These are phyloP conservation scores for Wakefieldia striispora DNA, from an alignment of 768 basidiomycete species.

Conservation along the genomic window DNA sequence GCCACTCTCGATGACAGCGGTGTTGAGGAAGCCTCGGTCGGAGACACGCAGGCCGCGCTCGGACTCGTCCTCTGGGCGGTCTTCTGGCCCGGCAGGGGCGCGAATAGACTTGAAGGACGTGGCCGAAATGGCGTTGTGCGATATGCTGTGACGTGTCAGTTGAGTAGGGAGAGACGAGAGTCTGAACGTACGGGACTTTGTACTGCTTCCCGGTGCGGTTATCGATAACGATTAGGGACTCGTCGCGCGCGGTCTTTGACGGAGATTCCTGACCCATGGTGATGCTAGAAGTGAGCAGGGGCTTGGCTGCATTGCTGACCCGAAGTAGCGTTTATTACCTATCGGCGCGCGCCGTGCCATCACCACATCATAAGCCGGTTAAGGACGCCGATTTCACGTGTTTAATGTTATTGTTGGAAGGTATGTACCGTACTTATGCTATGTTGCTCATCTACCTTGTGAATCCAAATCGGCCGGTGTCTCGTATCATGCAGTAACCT, in stretches of 20 bases:
- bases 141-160: conserved; percentile 49
- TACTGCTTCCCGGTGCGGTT: conserved; percentile 83
- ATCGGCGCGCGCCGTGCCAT: too few species aligned
- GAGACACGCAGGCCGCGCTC: conserved; percentile 76
- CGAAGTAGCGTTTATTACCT: too few species aligned
- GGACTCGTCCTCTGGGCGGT: conserved; percentile 80
- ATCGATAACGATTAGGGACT: conserved; percentile 66
- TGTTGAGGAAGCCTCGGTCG: conserved; percentile 82
- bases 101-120: conserved; percentile 78
- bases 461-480: background rate
- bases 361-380: too few species aligned
- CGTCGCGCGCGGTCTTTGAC: conserved; percentile 17
- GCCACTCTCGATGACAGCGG: conserved; percentile 72
- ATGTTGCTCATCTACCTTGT: conserved; percentile 10
- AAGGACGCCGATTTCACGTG: conserved; percentile 11
- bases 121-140: conserved; percentile 75
- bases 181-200: conserved; percentile 60
- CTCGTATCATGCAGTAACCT: conserved; percentile 5
- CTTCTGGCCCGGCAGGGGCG: conserved; percentile 53
- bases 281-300: background rate
- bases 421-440: conserved; percentile 19
- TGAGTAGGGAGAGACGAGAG: background rate
- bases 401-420: background rate
- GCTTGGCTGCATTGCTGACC: background rate
- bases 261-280: conserved; percentile 29